Evolutionary conservation across 2,329 filamentous ascomycete genomes (phyloP).

Genomic region (Zalaria sp.): DNA sequence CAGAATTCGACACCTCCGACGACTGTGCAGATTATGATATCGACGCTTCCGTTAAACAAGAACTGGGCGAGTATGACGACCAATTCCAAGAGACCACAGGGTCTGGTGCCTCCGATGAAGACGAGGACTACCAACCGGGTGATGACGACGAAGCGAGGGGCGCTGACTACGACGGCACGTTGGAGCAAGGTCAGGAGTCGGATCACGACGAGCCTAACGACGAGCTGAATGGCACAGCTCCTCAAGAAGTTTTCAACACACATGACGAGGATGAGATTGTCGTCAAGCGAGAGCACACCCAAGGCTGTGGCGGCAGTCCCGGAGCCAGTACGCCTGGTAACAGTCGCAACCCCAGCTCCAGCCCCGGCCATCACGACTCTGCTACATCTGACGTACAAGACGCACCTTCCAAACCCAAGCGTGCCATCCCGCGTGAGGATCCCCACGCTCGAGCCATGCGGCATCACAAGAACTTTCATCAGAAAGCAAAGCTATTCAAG

Average conservation of each 20-base stretch:
- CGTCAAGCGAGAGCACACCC: no score
- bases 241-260: not conserved
- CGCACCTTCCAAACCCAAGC: no score
- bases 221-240: not conserved
- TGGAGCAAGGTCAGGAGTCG: not conserved
- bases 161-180: conserved; percentile 1
- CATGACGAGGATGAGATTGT: conserved; percentile 2
- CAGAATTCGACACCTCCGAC: no score
- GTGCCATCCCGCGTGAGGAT: not conserved
- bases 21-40: no score
- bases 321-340: not conserved
- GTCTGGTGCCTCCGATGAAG: no score
- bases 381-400: no score
- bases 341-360: no score
- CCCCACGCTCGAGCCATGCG: not conserved
- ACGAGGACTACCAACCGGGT: no score
- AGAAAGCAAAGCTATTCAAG: conserved; percentile 7
- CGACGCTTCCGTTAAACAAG: no score
- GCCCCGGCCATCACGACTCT: no score
- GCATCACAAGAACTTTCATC: conserved; percentile 12
- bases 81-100: no score
- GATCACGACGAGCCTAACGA: conserved; percentile 2
- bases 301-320: not conserved
- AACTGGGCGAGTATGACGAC: no score
- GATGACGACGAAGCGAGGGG: not conserved